phyloP scores from a whole-genome alignment of 495 filamentous ascomycete genomes.

The Penicillium cinerascens region DNA sequence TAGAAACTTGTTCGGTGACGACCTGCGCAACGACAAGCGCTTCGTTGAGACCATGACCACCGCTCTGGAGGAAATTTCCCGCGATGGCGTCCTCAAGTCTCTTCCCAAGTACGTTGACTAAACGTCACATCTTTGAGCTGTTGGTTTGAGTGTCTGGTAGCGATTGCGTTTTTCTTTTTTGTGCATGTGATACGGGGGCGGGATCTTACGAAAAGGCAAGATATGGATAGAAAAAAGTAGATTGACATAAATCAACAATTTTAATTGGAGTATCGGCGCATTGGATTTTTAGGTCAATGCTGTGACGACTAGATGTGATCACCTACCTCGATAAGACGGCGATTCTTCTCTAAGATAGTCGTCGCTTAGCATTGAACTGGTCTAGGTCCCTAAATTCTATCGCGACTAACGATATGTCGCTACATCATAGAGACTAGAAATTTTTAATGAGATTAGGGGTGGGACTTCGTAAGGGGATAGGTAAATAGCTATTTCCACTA shows the following conservation, averaged over 20 bases:
- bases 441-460: too few species aligned
- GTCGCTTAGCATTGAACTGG: too few species aligned
- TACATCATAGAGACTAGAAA: too few species aligned
- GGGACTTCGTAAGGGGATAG: too few species aligned
- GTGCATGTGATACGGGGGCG: slow-evolving; percentile 12
- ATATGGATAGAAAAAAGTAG: slow-evolving; percentile 26
- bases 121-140: slow-evolving; percentile 1
- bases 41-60: slow-evolving; percentile 38
- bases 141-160: slow-evolving; percentile 11
- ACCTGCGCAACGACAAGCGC: slow-evolving; percentile 38
- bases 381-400: too few species aligned
- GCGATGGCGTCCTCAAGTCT: slow-evolving; percentile 42
- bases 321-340: too few species aligned
- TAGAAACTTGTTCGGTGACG: slow-evolving; percentile 44
- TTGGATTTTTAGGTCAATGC: too few species aligned
- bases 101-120: slow-evolving; percentile 44
- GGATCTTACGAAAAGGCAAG: slow-evolving; percentile 10
- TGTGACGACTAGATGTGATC: too few species aligned
- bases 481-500: too few species aligned
- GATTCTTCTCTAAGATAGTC: too few species aligned
- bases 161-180: slow-evolving; percentile 14
- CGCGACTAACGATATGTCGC: too few species aligned
- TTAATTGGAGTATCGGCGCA: neutral
- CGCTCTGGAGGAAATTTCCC: slow-evolving; percentile 39
- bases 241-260: slow-evolving; percentile 4